Evolutionary conservation across 768 basidiomycete genomes (phyloP).

Genomic region (Lactarius deliciosus): DNA sequence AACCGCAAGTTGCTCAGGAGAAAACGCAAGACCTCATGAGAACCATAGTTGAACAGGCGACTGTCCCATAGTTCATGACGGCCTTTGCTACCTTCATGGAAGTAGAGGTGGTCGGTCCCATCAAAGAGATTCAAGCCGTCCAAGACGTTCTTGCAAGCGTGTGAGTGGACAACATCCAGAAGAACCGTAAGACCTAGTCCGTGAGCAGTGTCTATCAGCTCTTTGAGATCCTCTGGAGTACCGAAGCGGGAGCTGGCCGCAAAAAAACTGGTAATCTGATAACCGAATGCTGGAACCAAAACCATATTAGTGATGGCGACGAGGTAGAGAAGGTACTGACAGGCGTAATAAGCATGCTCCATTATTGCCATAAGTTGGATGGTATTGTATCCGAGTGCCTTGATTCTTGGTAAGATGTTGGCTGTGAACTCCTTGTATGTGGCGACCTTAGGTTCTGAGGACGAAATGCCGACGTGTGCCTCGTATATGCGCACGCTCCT

Average conservation of each 20-base stretch:
- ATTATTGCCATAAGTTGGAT: constrained; percentile 99
- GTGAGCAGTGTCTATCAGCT: constrained; percentile 94
- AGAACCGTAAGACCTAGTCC: constrained; percentile 90
- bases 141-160: constrained; percentile 95
- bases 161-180: constrained; percentile 96
- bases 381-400: constrained; percentile 89
- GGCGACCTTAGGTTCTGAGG: constrained; percentile 81
- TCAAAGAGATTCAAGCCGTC: constrained; percentile 97
- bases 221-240: constrained; percentile 92
- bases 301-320: constrained; percentile 14
- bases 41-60: constrained; percentile 93
- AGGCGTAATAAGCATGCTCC: constrained; percentile 98
- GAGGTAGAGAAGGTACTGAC: constrained; percentile 46
- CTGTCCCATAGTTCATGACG: constrained; percentile 98
- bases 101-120: constrained; percentile 96
- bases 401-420: constrained; percentile 83
- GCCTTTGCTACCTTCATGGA: constrained; percentile 91
- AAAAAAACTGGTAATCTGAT: constrained; percentile 97
- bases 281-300: constrained; percentile 78
- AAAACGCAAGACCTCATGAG: constrained; percentile 93
- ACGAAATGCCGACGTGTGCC: constrained; percentile 97
- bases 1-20: constrained; percentile 92
- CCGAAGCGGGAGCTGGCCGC: constrained; percentile 96
- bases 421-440: constrained; percentile 94
- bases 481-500: constrained; percentile 84